Evolutionary conservation across 768 basidiomycete genomes (phyloP).

Genomic region (Daedaleopsis sinensis): DNA sequence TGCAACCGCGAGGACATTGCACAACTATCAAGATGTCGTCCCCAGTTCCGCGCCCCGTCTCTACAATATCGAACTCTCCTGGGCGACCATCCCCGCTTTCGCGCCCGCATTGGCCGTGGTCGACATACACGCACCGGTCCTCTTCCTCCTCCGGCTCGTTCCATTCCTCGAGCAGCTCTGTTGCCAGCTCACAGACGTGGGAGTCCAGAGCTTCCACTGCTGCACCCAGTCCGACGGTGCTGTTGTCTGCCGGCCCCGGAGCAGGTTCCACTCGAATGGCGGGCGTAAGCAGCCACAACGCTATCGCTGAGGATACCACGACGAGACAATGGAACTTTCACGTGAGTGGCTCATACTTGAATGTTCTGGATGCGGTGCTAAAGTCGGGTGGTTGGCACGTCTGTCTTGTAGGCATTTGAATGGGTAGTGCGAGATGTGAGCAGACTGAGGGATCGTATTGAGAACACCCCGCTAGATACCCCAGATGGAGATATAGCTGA

Average conservation of each 20-base stretch:
- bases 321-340: constrained; percentile 69
- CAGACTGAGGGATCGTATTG: constrained; percentile 60
- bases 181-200: constrained; percentile 26
- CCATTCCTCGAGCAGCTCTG: constrained; percentile 28
- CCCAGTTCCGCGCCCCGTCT: constrained; percentile 5
- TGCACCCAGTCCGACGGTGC: constrained; percentile 26
- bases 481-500: background rate
- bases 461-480: constrained; percentile 28
- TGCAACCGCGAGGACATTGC: background rate
- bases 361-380: background rate
- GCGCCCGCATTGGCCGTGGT: constrained; percentile 65
- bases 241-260: constrained; percentile 19
- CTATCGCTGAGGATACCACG: constrained; percentile 43
- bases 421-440: constrained; percentile 65
- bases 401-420: constrained; percentile 60
- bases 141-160: constrained; percentile 33
- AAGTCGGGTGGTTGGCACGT: background rate
- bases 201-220: constrained; percentile 31
- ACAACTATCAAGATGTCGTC: constrained; percentile 4
- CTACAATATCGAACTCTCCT: constrained; percentile 27
- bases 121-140: constrained; percentile 39
- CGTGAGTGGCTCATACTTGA: constrained; percentile 37
- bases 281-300: constrained; percentile 13
- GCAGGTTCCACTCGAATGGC: constrained; percentile 15
- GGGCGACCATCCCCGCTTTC: constrained; percentile 50